Base-by-base conservation (phyloP, 2,329 filamentous ascomycete genomes). In the Epichloe sp. region DNA sequence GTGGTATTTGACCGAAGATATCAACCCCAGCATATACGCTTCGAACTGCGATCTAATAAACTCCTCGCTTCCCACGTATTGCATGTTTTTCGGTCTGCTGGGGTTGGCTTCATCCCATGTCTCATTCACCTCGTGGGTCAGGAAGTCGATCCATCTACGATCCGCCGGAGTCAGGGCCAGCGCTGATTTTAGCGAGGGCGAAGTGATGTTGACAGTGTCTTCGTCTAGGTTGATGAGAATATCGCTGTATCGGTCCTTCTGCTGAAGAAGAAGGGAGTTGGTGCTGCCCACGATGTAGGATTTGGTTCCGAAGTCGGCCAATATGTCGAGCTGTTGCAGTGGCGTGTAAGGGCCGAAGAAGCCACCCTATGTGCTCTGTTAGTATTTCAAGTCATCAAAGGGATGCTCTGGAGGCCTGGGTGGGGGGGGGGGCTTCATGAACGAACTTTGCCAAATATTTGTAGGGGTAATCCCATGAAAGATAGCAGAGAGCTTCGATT, bases 221-320 rank as follows among this genome's bases (percentile, higher is more conserved):
- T 96, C 90, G 65, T 98, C 93, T 19, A 98, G 82, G 63, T 98
- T 96, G 64, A 98, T 89, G 54, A 98, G 76, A 37, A 97, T 88
- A 62, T 98, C 93, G 65, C 89, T 95, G 66, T 98, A 97, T 44
- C 89, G 82, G 64, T 98, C 91, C 65, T 83, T 94, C 65, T 98
- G 93, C 62, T 96, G 90, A 11, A 98, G 72, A 36, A 98, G 76
- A 23, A 98, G 75, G 5, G 89, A 95, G 66, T 98, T 98, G 38
- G 93, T 98, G 58, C 90, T 96, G 56, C 93, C 93, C 52, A 98
- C 90, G 50, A 98, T 86, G 62, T 97, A 98, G 2, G 91, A 96
- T 70, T 95, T 97, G 19, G 93, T 97, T 42, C 88, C 87, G 59
- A 88, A 83, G 68, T 97, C 91, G 49, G 91, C 91, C 41, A 98